These are phyloP conservation scores for Euphrasia confusa DNA, from an alignment of 257 asterid genomes.

Conservation along the genomic window DNA sequence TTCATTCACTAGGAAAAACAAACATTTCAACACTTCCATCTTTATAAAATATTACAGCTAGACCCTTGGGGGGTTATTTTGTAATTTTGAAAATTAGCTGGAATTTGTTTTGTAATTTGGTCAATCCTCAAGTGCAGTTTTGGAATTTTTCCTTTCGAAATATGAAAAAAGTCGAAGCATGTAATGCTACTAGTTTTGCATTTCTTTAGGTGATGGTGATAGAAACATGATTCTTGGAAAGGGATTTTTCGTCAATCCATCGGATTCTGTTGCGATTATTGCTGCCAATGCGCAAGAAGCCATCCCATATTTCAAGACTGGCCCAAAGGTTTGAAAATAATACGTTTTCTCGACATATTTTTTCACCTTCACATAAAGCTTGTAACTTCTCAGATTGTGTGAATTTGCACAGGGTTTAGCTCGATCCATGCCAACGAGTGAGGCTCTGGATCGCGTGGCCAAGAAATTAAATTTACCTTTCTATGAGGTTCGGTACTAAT, in stretches of 20 bases:
- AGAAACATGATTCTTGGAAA: conserved; percentile 97
- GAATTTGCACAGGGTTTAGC: conserved; percentile 70
- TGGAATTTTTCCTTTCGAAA: neutral
- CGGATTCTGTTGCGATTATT: conserved; percentile 94
- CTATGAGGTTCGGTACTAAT: conserved; percentile 51
- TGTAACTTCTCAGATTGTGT: conserved; percentile 5
- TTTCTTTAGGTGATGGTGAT: conserved; percentile 84
- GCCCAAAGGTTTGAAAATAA: conserved; percentile 60
- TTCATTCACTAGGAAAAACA: too few species aligned
- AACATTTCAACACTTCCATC: too few species aligned
- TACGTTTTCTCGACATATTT: neutral
- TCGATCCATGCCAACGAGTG: conserved; percentile 99
- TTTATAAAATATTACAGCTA: too few species aligned
- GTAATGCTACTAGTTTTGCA: neutral
- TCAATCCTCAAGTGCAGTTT: neutral
- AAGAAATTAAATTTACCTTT: conserved; percentile 72
- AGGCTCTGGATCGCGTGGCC: conserved; percentile 95
- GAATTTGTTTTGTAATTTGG: neutral
- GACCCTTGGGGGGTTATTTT: too few species aligned
- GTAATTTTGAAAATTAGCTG: too few species aligned
- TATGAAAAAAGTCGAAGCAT: neutral
- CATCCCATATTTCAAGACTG: conserved; percentile 77
- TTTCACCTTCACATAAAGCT: conserved; percentile 7
- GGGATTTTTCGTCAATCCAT: conserved; percentile 89
- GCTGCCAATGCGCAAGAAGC: conserved; percentile 92